Evolutionary conservation across 1,284 basidiomycete genomes (phyloP).

Genomic region (Rhodotorula glutinis): DNA sequence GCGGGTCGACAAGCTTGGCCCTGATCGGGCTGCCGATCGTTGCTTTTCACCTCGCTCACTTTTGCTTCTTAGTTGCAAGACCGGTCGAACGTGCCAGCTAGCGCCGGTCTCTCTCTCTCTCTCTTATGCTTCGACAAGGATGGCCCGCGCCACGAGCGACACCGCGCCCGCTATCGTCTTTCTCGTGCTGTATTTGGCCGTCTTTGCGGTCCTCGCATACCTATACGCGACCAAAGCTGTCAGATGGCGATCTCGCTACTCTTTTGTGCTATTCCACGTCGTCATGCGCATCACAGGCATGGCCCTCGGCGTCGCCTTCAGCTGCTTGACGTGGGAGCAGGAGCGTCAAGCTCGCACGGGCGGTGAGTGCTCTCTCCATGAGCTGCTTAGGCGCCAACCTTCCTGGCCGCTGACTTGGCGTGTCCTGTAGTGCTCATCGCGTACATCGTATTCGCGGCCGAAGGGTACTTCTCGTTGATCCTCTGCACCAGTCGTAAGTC

Average conservation of each 20-base stretch:
- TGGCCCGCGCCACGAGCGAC: background rate
- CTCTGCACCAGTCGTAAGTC: constrained; percentile 30
- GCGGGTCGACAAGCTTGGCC: too few species aligned
- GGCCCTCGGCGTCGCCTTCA: constrained; percentile 1
- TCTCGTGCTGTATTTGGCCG: background rate
- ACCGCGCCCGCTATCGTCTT: background rate
- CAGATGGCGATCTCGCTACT: background rate
- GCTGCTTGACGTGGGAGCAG: background rate
- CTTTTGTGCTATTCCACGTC: background rate
- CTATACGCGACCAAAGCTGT: background rate
- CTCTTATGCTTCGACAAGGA: background rate
- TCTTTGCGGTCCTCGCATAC: background rate
- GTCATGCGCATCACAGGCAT: background rate
- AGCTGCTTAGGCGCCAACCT: too few species aligned
- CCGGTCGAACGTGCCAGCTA: too few species aligned
- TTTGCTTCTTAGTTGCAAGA: too few species aligned
- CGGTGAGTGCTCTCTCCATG: too few species aligned
- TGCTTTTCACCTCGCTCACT: too few species aligned
- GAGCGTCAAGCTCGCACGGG: background rate
- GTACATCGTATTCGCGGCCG: constrained; percentile 34
- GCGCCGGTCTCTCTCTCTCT: background rate
- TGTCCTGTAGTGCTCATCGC: constrained; percentile 19
- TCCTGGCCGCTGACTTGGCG: background rate
- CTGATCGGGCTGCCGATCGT: too few species aligned
- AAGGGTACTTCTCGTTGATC: constrained; percentile 42